phyloP scores from a whole-genome alignment of 208 protist genomes.

The Leishmania aethiopica region DNA sequence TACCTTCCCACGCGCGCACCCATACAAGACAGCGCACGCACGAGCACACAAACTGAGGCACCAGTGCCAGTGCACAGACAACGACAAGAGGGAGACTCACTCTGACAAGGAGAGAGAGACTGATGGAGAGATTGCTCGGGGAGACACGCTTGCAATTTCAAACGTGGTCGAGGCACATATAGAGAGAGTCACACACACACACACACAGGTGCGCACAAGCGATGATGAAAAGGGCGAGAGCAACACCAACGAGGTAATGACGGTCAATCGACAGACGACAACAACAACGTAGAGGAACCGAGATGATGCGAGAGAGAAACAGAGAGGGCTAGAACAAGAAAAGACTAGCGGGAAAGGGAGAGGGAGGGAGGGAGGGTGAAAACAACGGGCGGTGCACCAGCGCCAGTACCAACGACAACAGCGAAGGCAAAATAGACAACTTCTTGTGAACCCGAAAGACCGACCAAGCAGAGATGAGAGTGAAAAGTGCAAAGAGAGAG shows the following conservation, averaged over 20 bases:
- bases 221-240: background rate
- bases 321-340: background rate
- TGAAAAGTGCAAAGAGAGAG: conserved; percentile 1
- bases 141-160: background rate
- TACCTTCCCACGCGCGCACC: background rate
- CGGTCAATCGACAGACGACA: background rate
- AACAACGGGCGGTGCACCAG: background rate
- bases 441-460: background rate
- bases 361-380: background rate
- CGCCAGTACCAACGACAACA: background rate
- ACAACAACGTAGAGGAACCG: background rate
- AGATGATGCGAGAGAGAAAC: background rate
- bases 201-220: background rate
- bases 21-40: background rate
- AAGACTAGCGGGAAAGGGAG: background rate
- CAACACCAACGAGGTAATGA: background rate
- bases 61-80: background rate
- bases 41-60: background rate
- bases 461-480: background rate
- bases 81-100: background rate
- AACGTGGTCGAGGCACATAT: background rate
- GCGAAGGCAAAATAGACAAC: background rate
- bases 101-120: background rate
- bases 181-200: background rate
- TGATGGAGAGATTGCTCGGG: background rate